Conservation (phyloP, 2,329 filamentous ascomycete genomes). For the Microdochium trichocladiopsis region DNA sequence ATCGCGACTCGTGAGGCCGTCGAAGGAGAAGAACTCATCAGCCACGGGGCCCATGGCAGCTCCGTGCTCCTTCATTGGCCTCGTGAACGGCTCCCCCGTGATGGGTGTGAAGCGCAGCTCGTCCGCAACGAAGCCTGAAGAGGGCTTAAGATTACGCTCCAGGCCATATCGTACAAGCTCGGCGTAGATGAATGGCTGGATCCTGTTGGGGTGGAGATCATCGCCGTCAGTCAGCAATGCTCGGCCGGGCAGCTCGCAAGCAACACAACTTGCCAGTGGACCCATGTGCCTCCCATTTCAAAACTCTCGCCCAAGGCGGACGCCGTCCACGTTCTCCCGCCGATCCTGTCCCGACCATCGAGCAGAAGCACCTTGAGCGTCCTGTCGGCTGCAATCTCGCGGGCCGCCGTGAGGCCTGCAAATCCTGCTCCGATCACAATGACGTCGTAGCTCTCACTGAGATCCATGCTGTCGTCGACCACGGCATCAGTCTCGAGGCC, state of each 20-base stretch:
- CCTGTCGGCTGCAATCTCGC: not conserved
- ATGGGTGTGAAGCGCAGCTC: not conserved
- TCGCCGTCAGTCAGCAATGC: too few relatives aligned
- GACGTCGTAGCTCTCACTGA: not conserved
- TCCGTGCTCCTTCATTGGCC: not conserved
- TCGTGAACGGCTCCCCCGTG: not conserved
- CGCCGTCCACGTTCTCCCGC: conserved; percentile 31
- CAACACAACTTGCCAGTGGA: too few relatives aligned
- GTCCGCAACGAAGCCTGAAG: too few relatives aligned
- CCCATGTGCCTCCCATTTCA: conserved; percentile 35
- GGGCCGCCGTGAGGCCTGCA: not conserved
- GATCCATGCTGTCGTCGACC: not conserved
- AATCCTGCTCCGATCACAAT: not conserved
- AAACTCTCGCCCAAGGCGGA: conserved; percentile 21
- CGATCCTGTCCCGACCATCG: conserved; percentile 32
- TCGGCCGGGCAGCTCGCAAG: too few relatives aligned
- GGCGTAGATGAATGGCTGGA: conserved; percentile 11
- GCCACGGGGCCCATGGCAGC: conserved; percentile 11
- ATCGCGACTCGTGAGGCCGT: conserved; percentile 16
- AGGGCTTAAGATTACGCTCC: not conserved
- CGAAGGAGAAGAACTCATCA: conserved; percentile 19
- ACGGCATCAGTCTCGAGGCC: not conserved
- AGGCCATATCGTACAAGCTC: conserved; percentile 21
- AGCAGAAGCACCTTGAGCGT: conserved; percentile 18
- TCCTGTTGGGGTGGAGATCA: too few relatives aligned